Evolutionary conservation across 2,329 filamentous ascomycete genomes (phyloP).

Genomic region (Chaetothyriales sp.): DNA sequence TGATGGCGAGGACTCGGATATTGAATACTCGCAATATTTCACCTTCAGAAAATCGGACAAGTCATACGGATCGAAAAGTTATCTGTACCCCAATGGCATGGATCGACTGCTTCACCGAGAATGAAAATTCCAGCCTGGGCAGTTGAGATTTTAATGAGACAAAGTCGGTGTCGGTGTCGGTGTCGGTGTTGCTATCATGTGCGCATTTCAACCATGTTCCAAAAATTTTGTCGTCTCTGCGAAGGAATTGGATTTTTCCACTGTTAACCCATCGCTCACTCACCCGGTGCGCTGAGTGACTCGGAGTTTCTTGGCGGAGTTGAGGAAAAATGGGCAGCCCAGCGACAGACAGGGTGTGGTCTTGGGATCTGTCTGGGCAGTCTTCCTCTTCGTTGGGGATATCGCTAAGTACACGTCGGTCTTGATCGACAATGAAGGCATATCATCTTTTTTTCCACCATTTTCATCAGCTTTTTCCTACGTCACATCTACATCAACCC

Average conservation of each 20-base stretch:
- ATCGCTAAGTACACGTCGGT: background rate
- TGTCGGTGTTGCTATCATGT: background rate
- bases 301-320: background rate
- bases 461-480: too few species aligned
- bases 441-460: background rate
- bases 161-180: background rate
- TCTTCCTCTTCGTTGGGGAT: background rate
- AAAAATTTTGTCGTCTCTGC: background rate
- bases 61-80: background rate
- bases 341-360: background rate
- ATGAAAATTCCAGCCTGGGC: background rate
- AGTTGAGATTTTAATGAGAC: background rate
- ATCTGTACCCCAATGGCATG: background rate
- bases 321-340: background rate
- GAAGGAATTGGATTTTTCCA: background rate
- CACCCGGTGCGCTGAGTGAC: background rate
- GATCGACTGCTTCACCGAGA: background rate
- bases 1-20: constrained; percentile 1
- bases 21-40: background rate
- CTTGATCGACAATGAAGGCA: background rate
- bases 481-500: too few species aligned
- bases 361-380: background rate
- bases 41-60: background rate
- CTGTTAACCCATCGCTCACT: background rate
- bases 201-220: background rate